Conservation (phyloP, 768 basidiomycete species). For the Russula ochroleuca region DNA sequence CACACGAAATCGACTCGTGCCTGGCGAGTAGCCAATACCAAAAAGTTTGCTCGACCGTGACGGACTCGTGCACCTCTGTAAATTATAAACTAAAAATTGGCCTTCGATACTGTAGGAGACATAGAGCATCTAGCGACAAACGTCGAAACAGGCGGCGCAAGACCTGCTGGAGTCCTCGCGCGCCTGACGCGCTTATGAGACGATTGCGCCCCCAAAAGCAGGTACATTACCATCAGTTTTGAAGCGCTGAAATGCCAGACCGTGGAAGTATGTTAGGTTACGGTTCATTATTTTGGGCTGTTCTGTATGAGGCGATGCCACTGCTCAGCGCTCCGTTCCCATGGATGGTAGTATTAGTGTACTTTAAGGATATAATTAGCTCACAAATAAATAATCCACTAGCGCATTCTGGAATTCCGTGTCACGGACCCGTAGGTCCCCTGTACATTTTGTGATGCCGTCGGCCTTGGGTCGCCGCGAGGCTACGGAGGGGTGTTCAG, state of each 20-base stretch:
- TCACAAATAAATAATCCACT: constrained; percentile 1
- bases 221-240: background rate
- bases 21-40: too few relatives aligned
- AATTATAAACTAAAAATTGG: too few relatives aligned
- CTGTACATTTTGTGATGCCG: too few relatives aligned
- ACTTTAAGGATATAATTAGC: constrained; percentile 4
- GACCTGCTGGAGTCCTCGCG: background rate
- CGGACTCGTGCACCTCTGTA: too few relatives aligned
- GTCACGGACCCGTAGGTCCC: background rate
- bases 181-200: background rate
- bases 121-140: too few relatives aligned
- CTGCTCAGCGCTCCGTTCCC: constrained; percentile 1
- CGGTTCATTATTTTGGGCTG: background rate
- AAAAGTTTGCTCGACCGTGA: too few relatives aligned
- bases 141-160: too few relatives aligned
- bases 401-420: constrained; percentile 12
- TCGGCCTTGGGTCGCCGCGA: background rate
- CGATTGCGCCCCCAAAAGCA: background rate
- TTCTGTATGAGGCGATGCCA: background rate
- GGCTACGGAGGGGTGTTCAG: constrained; percentile 10
- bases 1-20: too few relatives aligned
- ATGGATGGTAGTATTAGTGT: background rate
- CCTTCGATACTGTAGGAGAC: too few relatives aligned
- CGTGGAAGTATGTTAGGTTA: background rate
- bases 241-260: background rate